Evolutionary conservation across 495 filamentous ascomycete species (phyloP), one percentile per base, ranked within the genome.

Genomic region (Trypethelium eluteriae): DNA sequence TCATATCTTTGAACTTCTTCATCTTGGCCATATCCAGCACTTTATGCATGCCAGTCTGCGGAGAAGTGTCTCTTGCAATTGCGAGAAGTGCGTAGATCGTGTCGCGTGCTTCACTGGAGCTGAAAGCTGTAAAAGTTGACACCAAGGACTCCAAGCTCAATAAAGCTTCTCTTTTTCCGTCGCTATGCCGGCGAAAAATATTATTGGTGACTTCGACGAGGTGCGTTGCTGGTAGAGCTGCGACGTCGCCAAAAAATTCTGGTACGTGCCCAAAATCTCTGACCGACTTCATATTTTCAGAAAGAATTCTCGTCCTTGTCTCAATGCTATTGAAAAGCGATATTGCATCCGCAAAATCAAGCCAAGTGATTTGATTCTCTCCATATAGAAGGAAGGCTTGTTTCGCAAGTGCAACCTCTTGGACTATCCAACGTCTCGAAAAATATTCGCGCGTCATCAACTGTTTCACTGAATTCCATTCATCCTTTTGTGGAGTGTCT

Each of bases 391-490:
- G 61, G 4, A 41, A 57, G 0, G 69, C 69, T 46, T 32, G 41
- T 35, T 47, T 9, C 4, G 69, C 69, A 10, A 70, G 64, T 34
- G 69, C 39, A n/a, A 70, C 69, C 62, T 70, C 69, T 62, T 70
- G 69, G 34, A 70, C 67, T 32, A 70, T 67, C 69, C 69, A 70
- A 11, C 69, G 12, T 47, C 69, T 47, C 41, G 49, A 69, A 63
- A 70, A 70, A 67, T 67, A 70, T 9, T 62, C 62, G 16, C 69
- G 3, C 25, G 63, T 62, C 69, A 70, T 70, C 53, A 70, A 67
- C 38, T 66, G 62, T 3, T 62, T 18, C 2, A 70, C 53, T 2
- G 69, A 62, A 11, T 39, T 63, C 69, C 69, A 70, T 63, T 70
- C 61, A 11, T 63, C 38, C 5, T 39, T 63, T 1, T 0, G 34